Base-by-base conservation (phyloP, 257 asterid genomes). In the Solanum corneliomulleri region DNA sequence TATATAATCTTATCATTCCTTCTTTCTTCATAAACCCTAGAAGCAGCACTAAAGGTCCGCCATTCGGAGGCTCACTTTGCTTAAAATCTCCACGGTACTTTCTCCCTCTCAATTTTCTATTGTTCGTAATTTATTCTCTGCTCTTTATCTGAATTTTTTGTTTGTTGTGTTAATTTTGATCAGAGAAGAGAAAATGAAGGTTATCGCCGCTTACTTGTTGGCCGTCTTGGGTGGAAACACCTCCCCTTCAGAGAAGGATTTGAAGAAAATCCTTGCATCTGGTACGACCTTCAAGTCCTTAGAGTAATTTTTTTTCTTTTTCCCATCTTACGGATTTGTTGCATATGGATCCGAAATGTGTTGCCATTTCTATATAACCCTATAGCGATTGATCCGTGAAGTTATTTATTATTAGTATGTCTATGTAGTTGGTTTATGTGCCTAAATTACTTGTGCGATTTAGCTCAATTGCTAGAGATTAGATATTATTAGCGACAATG, bases 191-290 rank as follows among this genome's bases (percentile, higher is more conserved):
- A 82, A 29, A 31, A 92, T 92, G 95, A 92, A 92, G 91, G 89
- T 92, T 8, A 77, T 92, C 9, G 93, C 94, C 12, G 93, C 95
- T 64, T 92, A 88, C 87, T 82, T 92, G 91, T 89, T 92, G 91
- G 94, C 93, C 25, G 92, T 89, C 23, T 91, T 92, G 91, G 95
- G 95, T 83, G 95, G 95, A 80, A 91, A 91, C 89, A 23, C 84
- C 87, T 12, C 62, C 37, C 95, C 95, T 23, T 31, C 91, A 9
- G 91, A 93, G 49, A 69, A 86, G 25, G 92, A 93, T 85, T 89
- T 93, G 90, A 93, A 91, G 84, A 60, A 42, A 16, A 90, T 93
- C 84, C 93, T 93, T 49, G 87, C 83, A 60, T 82, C 92, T 42
- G 94, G 94, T 91, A 87, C 31, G 7, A 7, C n/a, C 9, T 27